Evolutionary conservation across 768 basidiomycete genomes (phyloP).

Genomic region (Psilocybe tampanensis): DNA sequence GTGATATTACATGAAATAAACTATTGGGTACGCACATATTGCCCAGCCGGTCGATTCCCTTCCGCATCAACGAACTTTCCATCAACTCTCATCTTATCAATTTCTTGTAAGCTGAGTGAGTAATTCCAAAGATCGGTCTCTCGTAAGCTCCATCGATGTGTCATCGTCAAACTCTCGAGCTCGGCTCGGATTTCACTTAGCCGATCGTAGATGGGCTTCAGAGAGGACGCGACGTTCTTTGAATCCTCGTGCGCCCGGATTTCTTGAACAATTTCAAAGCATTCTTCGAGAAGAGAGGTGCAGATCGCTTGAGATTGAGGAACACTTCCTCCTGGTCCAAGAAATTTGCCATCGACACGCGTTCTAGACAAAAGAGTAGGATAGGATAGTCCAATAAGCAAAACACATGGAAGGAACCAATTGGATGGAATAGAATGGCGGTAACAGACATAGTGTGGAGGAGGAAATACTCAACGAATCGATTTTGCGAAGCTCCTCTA

Average conservation of each 20-base stretch:
- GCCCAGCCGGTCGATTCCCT: conserved; percentile 88
- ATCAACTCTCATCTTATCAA: conserved; percentile 95
- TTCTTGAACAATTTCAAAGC: conserved; percentile 94
- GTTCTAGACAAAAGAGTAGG: conserved; percentile 48
- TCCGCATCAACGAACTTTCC: conserved; percentile 97
- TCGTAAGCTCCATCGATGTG: conserved; percentile 95
- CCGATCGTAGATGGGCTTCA: conserved; percentile 94
- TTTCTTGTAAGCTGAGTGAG: conserved; percentile 89
- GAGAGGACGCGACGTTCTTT: conserved; percentile 79
- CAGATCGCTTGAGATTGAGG: conserved; percentile 92
- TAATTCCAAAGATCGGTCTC: conserved; percentile 96
- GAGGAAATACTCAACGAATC: conserved; percentile 82
- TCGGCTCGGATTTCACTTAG: conserved; percentile 84
- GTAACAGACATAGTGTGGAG: conserved; percentile 34
- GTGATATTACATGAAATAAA: not conserved
- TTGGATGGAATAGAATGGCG: conserved; percentile 23
- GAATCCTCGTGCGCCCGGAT: conserved; percentile 93
- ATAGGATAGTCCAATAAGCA: conserved; percentile 13
- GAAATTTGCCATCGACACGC: conserved; percentile 95
- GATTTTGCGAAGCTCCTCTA: conserved; percentile 93
- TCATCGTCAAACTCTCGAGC: conserved; percentile 89
- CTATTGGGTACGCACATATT: conserved; percentile 73
- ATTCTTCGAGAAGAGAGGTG: conserved; percentile 91
- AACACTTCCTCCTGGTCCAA: conserved; percentile 87
- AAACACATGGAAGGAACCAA: conserved; percentile 16